phyloP scores from a whole-genome alignment of 75 land plant genomes.

The Larix kaempferi region DNA sequence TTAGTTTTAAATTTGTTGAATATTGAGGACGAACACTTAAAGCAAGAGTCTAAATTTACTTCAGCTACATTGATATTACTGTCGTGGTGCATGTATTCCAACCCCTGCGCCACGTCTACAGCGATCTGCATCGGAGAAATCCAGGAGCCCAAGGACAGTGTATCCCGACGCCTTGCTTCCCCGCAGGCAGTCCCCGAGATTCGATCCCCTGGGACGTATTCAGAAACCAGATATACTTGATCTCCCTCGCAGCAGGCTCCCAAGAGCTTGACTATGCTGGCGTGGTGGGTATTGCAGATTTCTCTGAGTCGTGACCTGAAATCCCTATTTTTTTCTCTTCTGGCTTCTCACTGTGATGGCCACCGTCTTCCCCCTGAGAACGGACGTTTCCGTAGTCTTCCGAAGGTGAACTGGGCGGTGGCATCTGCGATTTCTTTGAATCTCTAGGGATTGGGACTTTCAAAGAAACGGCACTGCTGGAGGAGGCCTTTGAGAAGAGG shows the following conservation, averaged over 20 bases:
- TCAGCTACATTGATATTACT: slow-evolving; percentile 14
- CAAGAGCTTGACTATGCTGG: slow-evolving; percentile 37
- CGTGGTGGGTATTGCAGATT: slow-evolving; percentile 50
- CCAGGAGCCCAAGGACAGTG: slow-evolving; percentile 60
- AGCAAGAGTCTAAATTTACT: too few relatives aligned
- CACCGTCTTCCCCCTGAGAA: slow-evolving; percentile 26
- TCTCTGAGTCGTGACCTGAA: slow-evolving; percentile 20
- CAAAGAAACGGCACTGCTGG: slow-evolving; percentile 14
- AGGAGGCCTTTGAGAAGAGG: slow-evolving; percentile 15
- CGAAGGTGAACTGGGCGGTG: slow-evolving; percentile 41
- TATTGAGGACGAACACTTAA: too few relatives aligned
- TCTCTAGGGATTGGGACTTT: slow-evolving; percentile 32
- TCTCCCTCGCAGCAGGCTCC: slow-evolving; percentile 54
- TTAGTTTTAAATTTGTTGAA: too few relatives aligned
- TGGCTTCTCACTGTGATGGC: slow-evolving; percentile 30
- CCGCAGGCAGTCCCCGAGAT: slow-evolving; percentile 45
- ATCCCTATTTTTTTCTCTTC: background rate
- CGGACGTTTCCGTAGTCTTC: slow-evolving; percentile 27
- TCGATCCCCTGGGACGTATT: slow-evolving; percentile 46
- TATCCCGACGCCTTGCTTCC: slow-evolving; percentile 40
- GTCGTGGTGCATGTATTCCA: slow-evolving; percentile 73
- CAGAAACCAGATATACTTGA: slow-evolving; percentile 48
- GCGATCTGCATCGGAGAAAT: slow-evolving; percentile 60
- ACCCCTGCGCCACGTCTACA: slow-evolving; percentile 59
- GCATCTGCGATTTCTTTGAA: slow-evolving; percentile 51